phyloP scores from a whole-genome alignment of 345 rosid species.

The Eutrema japonicum region DNA sequence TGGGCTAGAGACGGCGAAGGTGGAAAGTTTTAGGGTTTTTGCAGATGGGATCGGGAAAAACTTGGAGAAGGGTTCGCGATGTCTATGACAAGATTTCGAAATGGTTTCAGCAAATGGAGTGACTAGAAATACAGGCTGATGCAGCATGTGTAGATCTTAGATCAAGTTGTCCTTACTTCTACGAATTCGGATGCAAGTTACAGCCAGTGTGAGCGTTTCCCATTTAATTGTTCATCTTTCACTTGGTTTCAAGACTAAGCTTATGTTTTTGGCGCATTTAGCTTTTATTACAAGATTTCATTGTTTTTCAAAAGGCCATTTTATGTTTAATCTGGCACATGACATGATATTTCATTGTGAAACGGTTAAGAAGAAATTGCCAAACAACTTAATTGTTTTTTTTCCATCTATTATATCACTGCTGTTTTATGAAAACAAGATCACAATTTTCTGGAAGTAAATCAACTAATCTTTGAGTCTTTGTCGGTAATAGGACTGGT shows the following conservation, averaged over 20 bases:
- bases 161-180: constrained; percentile 73
- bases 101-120: too few relatives aligned
- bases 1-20: too few relatives aligned
- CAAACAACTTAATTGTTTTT: too few relatives aligned
- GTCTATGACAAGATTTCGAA: too few relatives aligned
- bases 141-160: constrained; percentile 85
- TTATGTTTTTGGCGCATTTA: background rate
- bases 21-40: too few relatives aligned
- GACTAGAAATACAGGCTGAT: constrained; percentile 86
- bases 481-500: background rate
- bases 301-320: background rate
- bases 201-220: constrained; percentile 66
- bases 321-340: constrained; percentile 13
- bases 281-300: background rate
- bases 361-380: background rate
- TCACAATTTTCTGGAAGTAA: background rate
- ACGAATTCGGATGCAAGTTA: constrained; percentile 88
- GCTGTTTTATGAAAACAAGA: too few relatives aligned
- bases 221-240: background rate
- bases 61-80: too few relatives aligned
- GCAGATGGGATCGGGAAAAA: constrained; percentile 26
- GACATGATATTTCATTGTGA: background rate
- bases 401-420: too few relatives aligned
- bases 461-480: background rate
- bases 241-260: background rate